Evolutionary conservation across 176 grass and related monocot genomes (phyloP).

Genomic region (Triticum aestivum): IWGSC_CS_RefSeq_v2.1 NC_057807.1:380870340-380870839

Average conservation of each 20-base stretch:
- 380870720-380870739: background rate
- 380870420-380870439: too few species aligned
- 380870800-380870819: background rate
- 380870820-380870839: slow-evolving; percentile 14
- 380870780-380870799: background rate
- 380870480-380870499: too few species aligned
- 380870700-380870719: background rate
- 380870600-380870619: background rate
- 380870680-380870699: background rate
- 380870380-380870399: too few species aligned
- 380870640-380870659: too few species aligned
- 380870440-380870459: too few species aligned
- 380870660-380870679: slow-evolving; percentile 34
- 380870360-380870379: too few species aligned
- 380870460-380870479: too few species aligned
- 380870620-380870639: background rate
- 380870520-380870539: too few species aligned
- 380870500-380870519: too few species aligned
- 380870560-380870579: slow-evolving; percentile 30
- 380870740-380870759: background rate
- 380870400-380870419: too few species aligned
- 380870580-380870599: slow-evolving; percentile 22
- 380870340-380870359: too few species aligned
- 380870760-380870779: background rate
- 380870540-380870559: too few species aligned